Conservation (phyloP, 257 asterid species). For the Solanum ossicruentum region DNA sequence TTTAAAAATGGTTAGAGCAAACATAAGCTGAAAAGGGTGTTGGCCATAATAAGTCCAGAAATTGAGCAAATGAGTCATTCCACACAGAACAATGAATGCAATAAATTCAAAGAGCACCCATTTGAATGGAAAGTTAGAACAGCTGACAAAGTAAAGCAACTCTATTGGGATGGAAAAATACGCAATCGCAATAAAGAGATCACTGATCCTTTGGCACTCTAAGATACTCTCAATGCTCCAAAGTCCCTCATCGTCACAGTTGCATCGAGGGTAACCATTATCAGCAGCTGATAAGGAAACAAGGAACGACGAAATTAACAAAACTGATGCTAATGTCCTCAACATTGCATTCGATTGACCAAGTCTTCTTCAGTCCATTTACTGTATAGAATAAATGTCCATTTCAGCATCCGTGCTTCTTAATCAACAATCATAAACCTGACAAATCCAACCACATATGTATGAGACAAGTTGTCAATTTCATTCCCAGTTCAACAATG, state of each 20-base stretch:
- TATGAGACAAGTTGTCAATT: not conserved
- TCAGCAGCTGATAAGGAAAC: slow-evolving; percentile 35
- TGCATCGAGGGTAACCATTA: slow-evolving; percentile 42
- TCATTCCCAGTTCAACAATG: not conserved
- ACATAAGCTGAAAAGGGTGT: slow-evolving; percentile 78
- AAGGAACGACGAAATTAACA: slow-evolving; percentile 27
- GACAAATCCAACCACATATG: not conserved
- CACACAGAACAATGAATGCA: slow-evolving; percentile 83
- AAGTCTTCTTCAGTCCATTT: not conserved
- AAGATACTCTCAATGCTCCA: slow-evolving; percentile 65
- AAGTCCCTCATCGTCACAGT: slow-evolving; percentile 75
- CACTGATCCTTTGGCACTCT: slow-evolving; percentile 79
- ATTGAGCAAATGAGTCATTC: slow-evolving; percentile 92
- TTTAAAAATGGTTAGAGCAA: slow-evolving; percentile 76
- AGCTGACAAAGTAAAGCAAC: slow-evolving; percentile 85
- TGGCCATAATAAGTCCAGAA: slow-evolving; percentile 97
- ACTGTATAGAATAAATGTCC: not conserved
- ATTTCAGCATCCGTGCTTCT: not conserved
- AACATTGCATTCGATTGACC: slow-evolving; percentile 39
- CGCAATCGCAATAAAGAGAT: slow-evolving; percentile 89
- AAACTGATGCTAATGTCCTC: slow-evolving; percentile 29
- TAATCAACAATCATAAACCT: not conserved
- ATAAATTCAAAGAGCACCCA: slow-evolving; percentile 89
- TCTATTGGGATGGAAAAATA: slow-evolving; percentile 93
- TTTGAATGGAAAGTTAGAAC: slow-evolving; percentile 75